Evolutionary conservation across 805 yeast species (phyloP), one percentile per base, ranked within the genome.

Genomic region (Zygosaccharomyces pseudorouxii): DNA sequence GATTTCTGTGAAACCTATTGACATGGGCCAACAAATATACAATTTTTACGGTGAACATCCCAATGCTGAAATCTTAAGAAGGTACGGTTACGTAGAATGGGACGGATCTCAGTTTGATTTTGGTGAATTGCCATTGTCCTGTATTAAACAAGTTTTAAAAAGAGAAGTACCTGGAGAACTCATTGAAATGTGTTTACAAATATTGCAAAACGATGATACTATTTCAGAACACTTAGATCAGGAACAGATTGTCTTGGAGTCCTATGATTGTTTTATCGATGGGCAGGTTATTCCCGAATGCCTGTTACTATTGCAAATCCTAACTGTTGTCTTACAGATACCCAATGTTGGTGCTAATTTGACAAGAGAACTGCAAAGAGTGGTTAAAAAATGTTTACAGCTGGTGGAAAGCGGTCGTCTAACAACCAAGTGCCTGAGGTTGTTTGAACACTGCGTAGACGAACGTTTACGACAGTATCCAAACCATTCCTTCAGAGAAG

Each of bases 41-140:
- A 92, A 92, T 67, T 84, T 89, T 0, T 92, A 93, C 64, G 95
- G 96, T 0, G 93, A 89, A 39, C 82, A 86, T 55, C 93, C 97
- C 31, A 92, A 90, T 64, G 72, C 92, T n/a, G 98, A 93, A 59
- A 75, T 93, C 28, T 71, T 93, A 47, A 77, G 99, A 59, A 77
- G 96, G 49, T 92, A 92, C 57, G 99, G 99, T 0, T 92, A 87
- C 59, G 93, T 89, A 22, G 97, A 90, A 67, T 64, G 70, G 52
- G 74, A 72, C 18, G 87, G 88, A 0, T 84, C 93, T 1, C 78
- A 77, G 41, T 79, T 72, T 62, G 98, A 92, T 64, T 84, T 86
- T 58, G 96, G 84, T 6, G 98, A 92, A 65, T 57, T 92, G 3
- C 73, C 81, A 1, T 55, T 83, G 22, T 55, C 60, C 0, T 59